These are phyloP conservation scores for Penicillium sp. DNA, from an alignment of 2,329 filamentous ascomycete genomes.

Conservation along the genomic window DNA sequence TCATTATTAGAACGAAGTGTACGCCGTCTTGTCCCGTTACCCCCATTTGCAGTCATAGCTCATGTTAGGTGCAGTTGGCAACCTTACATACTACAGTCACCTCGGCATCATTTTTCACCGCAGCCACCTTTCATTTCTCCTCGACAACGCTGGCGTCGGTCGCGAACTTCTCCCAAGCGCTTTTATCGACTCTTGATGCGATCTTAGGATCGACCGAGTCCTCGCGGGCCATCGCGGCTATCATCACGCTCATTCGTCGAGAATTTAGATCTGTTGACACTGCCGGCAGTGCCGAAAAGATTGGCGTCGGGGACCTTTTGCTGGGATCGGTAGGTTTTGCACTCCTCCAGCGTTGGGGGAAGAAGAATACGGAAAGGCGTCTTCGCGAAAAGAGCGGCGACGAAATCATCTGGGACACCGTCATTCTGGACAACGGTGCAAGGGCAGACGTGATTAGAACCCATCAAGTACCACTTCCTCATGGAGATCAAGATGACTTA, in stretches of 20 bases:
- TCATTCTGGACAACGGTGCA: conserved; percentile 47
- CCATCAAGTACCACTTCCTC: conserved; percentile 33
- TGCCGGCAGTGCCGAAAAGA: conserved; percentile 33
- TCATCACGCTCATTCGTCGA: conserved; percentile 47
- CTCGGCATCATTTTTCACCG: conserved; percentile 48
- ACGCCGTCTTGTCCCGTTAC: conserved; percentile 17
- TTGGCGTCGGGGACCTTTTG: conserved; percentile 45
- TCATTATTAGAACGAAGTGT: conserved; percentile 48
- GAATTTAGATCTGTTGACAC: conserved; percentile 43
- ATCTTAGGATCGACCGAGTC: conserved; percentile 50
- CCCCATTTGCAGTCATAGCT: conserved; percentile 7
- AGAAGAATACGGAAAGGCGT: conserved; percentile 43
- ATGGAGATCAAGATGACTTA: conserved; percentile 45
- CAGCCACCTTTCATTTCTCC: conserved; percentile 47
- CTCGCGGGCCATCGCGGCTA: conserved; percentile 48
- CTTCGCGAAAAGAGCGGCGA: conserved; percentile 43
- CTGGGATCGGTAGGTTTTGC: conserved; percentile 47
- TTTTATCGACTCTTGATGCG: conserved; percentile 47
- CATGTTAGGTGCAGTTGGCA: conserved; percentile 36
- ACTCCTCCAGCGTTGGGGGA: conserved; percentile 48
- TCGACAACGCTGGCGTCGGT: conserved; percentile 45
- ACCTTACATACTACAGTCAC: conserved; percentile 46
- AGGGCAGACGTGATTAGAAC: conserved; percentile 49
- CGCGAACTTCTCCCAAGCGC: conserved; percentile 43
- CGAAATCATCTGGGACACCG: conserved; percentile 48